These are phyloP conservation scores for Plasmodium ovale DNA, from an alignment of 169 alveolate species.

Conservation along the genomic window DNA sequence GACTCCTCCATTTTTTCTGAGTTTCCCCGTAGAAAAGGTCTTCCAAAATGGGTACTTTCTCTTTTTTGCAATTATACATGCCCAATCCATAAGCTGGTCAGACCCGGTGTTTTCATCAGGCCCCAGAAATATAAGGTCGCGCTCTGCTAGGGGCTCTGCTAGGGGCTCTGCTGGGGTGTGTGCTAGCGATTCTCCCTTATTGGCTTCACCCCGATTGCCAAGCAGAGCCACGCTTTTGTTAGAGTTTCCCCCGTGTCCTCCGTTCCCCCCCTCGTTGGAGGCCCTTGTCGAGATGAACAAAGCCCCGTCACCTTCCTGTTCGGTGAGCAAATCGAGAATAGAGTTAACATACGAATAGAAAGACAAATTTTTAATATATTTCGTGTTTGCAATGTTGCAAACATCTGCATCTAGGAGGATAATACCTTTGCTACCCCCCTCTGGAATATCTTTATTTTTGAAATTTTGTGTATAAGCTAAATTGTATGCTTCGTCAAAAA, in stretches of 20 bases:
- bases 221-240: not conserved
- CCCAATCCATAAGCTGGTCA: slow-evolving; percentile 92
- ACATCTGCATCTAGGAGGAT: slow-evolving; percentile 81
- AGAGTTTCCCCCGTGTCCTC: not conserved
- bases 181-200: not conserved
- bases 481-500: slow-evolving; percentile 89
- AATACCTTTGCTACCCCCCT: slow-evolving; percentile 90
- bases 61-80: slow-evolving; percentile 84
- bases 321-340: slow-evolving; percentile 20
- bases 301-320: not conserved
- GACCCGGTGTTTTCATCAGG: slow-evolving; percentile 90
- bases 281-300: not conserved
- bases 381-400: slow-evolving; percentile 30
- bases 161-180: not conserved
- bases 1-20: slow-evolving; percentile 89
- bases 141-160: slow-evolving; percentile 44
- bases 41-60: slow-evolving; percentile 86
- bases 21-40: slow-evolving; percentile 91
- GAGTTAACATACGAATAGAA: slow-evolving; percentile 70
- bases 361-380: slow-evolving; percentile 47
- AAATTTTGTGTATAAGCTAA: slow-evolving; percentile 87
- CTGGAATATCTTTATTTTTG: slow-evolving; percentile 89
- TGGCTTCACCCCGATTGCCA: not conserved
- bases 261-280: not conserved
- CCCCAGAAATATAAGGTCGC: slow-evolving; percentile 77